phyloP scores from a whole-genome alignment of 1,284 basidiomycete species.

The Singerocomus rubriflavus region DNA sequence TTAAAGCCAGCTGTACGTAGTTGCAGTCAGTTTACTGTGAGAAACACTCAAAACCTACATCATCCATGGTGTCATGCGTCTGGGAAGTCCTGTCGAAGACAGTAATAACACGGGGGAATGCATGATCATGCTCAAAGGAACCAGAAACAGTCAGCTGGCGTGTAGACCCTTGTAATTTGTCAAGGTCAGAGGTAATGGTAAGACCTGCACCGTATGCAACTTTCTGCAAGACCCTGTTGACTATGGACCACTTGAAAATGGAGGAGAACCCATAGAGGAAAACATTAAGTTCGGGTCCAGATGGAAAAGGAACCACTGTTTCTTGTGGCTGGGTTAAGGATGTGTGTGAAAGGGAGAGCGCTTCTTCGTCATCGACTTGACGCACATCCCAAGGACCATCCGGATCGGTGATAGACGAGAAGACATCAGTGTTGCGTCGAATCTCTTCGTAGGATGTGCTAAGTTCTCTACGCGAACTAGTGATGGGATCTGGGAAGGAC shows the following conservation, averaged over 20 bases:
- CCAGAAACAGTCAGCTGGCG: slow-evolving; percentile 26
- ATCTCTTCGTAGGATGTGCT: slow-evolving; percentile 32
- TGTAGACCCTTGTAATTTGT: slow-evolving; percentile 19
- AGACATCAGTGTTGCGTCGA: slow-evolving; percentile 11
- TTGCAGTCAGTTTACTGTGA: slow-evolving; percentile 43
- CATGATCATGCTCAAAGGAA: slow-evolving; percentile 18
- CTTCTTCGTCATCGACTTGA: slow-evolving; percentile 27
- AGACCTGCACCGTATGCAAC: slow-evolving; percentile 31
- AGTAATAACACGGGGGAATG: slow-evolving; percentile 39
- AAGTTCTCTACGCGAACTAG: slow-evolving; percentile 51
- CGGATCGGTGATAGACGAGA: slow-evolving; percentile 16
- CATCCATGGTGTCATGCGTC: slow-evolving; percentile 33
- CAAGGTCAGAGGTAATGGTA: slow-evolving; percentile 18
- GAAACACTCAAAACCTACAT: slow-evolving; percentile 44
- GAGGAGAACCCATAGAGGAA: slow-evolving; percentile 60
- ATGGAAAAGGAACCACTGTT: slow-evolving; percentile 15
- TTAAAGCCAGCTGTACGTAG: slow-evolving; percentile 40
- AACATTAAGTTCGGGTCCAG: slow-evolving; percentile 49
- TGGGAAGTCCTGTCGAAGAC: slow-evolving; percentile 51
- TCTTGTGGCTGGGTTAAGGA: slow-evolving; percentile 32
- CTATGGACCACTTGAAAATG: slow-evolving; percentile 54
- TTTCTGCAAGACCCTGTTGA: slow-evolving; percentile 51
- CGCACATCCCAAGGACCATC: slow-evolving; percentile 10
- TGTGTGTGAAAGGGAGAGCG: slow-evolving; percentile 21
- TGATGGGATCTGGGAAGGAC: slow-evolving; percentile 75